Base-by-base conservation (phyloP, 2,329 filamentous ascomycete species). In the Sclerotiophoma versabilis region DNA sequence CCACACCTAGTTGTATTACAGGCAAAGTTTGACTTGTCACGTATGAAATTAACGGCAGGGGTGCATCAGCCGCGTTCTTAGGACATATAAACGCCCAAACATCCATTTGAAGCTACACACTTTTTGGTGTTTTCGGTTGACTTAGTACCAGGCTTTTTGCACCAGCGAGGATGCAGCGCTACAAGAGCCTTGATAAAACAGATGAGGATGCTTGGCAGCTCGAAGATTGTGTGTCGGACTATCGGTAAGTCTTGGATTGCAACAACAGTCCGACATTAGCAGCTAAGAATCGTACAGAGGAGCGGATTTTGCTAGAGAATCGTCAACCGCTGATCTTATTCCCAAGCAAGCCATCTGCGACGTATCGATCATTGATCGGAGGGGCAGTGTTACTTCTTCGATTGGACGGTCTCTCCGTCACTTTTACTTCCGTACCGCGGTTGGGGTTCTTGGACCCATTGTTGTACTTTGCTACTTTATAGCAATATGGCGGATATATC, bases 401-500 rank as follows among this genome's bases (percentile, higher is more conserved):
- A 4, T 4, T n/a, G 37, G 27, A 2, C 20, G 33, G 2, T 37
- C 37, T 17, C 49, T 57, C 3, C 46, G 33, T 12, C 38, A 29
- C 5, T 57, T 54, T 30, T 51, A 51, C 12, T 49, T 54, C 9
- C 53, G 57, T 6, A 27, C 49, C 4, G 20, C 42, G 19, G 49
- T 59, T 10, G 53, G 53, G 17, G 23, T 49, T 2, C 38, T 59
- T n/a, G 53, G 46, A 25, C 57, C 57, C 1, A 7, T 49, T 1
- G 14, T 54, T 6, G 49, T 59, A 0, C 23, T 32, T 5, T 33
- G 27, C n/a, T 59, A 57, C 25, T 52, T 54, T 15, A 29, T 57
- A n/a, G 42, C 25, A 14, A 41, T 57, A 17, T 57, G 57, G 53
- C 49, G 49, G 12, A 20, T 51, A 5, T 59, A 57, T 15, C 49